Base-by-base conservation (phyloP, 192 early-diverging fungal genomes). In the Oehlia diaphana region DNA sequence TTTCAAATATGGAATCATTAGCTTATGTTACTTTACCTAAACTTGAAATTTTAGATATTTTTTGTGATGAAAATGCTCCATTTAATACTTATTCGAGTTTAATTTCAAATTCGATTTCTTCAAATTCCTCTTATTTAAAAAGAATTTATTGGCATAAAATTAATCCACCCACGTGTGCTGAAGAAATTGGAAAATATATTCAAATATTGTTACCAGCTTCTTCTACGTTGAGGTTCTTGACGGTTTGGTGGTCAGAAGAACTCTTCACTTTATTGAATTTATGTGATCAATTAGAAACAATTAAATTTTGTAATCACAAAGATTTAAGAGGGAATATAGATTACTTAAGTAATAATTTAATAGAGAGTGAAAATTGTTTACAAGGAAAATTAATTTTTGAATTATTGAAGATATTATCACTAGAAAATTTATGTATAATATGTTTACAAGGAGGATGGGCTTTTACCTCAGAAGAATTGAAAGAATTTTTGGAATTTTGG, bases 1-100 rank as follows among this genome's bases (percentile, higher is more conserved):
- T 70, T 47, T 1, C n/a, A 23, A 70, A 70, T 42, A 70, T 42
- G 21, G 68, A 70, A 70, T 39, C 10, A 70, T 70, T 70, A n/a
- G 12, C 68, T 9, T 10, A 9, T 42, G 33, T n/a, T 21, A 44
- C 9, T 10, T 42, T 70, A 44, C 68, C 68, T 21, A 70, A 70
- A 70, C 37, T 70, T 44, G 68, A 70, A 42, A 70, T 70, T 70
- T 39, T 70, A 21, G 68, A 70, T 70, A 70, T 70, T 70, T 70
- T 70, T 44, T 2, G 21, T n/a, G 68, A 70, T 70, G 68, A 70
- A n/a, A 70, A 35, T 23, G 39, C 68, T n/a, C 42, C 68, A 44
- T 70, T 70, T 44, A 70, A 9, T n/a, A 70, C 39, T 70, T 70
- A 70, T 70, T 21, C 37, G 23, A 44, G 68, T n/a, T 70, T 70